Conservation (phyloP, 306 rosid genomes). For the Ammopiptanthus mongolicus region DNA sequence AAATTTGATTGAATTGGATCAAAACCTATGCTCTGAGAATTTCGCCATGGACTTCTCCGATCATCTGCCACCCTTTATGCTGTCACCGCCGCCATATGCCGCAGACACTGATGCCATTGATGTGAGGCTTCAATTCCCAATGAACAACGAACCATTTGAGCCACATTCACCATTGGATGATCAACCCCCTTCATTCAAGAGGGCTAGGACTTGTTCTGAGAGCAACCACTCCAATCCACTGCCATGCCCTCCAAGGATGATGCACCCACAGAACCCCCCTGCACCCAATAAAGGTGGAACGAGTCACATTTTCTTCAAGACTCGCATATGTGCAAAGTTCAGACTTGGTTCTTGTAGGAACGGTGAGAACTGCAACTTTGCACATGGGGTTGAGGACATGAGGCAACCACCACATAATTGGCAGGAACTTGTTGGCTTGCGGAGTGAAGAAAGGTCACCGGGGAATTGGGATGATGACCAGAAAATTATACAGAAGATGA, state of each 20-base stretch:
- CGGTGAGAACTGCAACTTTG: slow-evolving; percentile 85
- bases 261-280: slow-evolving; percentile 29
- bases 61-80: slow-evolving; percentile 32
- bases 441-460: slow-evolving; percentile 39
- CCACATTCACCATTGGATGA: slow-evolving; percentile 30
- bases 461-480: slow-evolving; percentile 85
- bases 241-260: slow-evolving; percentile 23
- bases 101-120: slow-evolving; percentile 50
- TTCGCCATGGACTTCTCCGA: slow-evolving; percentile 54
- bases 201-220: slow-evolving; percentile 47
- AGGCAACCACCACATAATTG: slow-evolving; percentile 95
- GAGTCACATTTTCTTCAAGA: slow-evolving; percentile 74
- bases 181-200: slow-evolving; percentile 44
- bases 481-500: slow-evolving; percentile 84
- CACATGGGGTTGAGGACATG: slow-evolving; percentile 85
- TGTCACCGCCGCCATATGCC: slow-evolving; percentile 37
- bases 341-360: slow-evolving; percentile 67
- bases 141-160: slow-evolving; percentile 35
- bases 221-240: slow-evolving; percentile 18
- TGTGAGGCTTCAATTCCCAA: slow-evolving; percentile 50
- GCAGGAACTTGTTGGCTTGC: slow-evolving; percentile 70
- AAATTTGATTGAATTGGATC: slow-evolving; percentile 7
- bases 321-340: slow-evolving; percentile 79
- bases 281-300: slow-evolving; percentile 45
- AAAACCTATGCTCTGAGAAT: neutral